Conservation (phyloP, 2,329 filamentous ascomycete species). For the Sclerotinia glacialis region DNA sequence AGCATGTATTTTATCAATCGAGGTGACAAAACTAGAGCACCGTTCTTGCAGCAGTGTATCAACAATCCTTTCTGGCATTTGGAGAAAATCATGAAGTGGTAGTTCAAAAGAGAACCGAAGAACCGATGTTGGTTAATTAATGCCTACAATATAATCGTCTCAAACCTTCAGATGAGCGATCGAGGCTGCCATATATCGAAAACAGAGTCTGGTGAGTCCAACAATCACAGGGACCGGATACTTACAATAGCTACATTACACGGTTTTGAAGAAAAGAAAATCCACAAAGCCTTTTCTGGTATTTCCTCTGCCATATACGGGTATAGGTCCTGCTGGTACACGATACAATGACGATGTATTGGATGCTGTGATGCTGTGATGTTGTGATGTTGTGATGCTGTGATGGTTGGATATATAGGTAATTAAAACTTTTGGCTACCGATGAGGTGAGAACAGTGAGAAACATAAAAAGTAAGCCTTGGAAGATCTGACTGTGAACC, state of each 20-base stretch:
- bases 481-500: too few species aligned
- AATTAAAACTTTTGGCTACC: too few species aligned
- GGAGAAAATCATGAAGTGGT: not conserved
- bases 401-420: too few species aligned
- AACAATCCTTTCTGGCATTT: not conserved
- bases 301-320: not conserved
- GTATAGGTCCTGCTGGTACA: not conserved
- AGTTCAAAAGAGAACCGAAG: not conserved
- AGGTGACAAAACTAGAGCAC: too few species aligned
- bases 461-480: too few species aligned
- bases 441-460: too few species aligned
- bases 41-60: not conserved
- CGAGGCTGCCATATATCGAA: not conserved
- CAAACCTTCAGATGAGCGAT: not conserved
- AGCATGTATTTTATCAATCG: not conserved
- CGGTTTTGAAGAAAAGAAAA: too few species aligned
- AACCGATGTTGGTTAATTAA: not conserved
- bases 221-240: too few species aligned
- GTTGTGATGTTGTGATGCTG: too few species aligned
- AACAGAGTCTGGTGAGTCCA: not conserved
- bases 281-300: not conserved
- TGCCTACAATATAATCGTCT: not conserved
- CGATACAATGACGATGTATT: not conserved
- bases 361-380: too few species aligned
- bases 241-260: too few species aligned